Conservation (phyloP, 2,329 filamentous ascomycete genomes). For the Clonostachys byssicola region DNA sequence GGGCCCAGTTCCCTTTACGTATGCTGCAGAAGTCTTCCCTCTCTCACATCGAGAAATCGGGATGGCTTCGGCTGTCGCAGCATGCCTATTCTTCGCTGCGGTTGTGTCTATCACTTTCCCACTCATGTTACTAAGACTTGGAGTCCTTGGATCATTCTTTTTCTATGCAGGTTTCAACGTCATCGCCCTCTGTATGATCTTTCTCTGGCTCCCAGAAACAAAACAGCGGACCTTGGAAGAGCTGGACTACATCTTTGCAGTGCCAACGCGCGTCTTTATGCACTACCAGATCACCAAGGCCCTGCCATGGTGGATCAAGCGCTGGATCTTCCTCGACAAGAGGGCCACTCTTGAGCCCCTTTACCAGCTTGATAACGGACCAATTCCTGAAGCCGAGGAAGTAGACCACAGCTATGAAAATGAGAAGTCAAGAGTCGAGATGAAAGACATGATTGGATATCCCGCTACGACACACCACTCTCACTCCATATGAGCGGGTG, state of each 20-base stretch:
- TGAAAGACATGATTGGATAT: slow-evolving; percentile 28
- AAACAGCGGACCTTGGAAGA: slow-evolving; percentile 50
- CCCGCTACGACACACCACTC: slow-evolving; percentile 7
- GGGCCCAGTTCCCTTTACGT: slow-evolving; percentile 64
- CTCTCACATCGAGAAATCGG: slow-evolving; percentile 68
- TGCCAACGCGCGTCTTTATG: slow-evolving; percentile 53
- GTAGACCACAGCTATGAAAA: slow-evolving; percentile 25
- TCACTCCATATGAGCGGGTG: not conserved
- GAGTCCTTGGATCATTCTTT: slow-evolving; percentile 44
- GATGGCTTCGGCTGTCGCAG: slow-evolving; percentile 67
- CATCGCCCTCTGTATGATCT: slow-evolving; percentile 50
- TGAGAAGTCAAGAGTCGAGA: slow-evolving; percentile 30
- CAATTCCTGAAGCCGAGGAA: slow-evolving; percentile 6
- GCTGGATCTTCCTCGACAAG: slow-evolving; percentile 49
- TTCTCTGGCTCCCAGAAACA: slow-evolving; percentile 54
- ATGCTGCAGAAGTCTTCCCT: slow-evolving; percentile 67
- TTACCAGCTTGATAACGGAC: slow-evolving; percentile 30
- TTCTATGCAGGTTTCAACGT: slow-evolving; percentile 54
- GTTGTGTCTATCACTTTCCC: slow-evolving; percentile 63
- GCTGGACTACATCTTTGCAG: slow-evolving; percentile 57
- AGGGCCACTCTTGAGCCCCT: slow-evolving; percentile 31
- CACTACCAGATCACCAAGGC: slow-evolving; percentile 51
- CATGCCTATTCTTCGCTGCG: slow-evolving; percentile 56
- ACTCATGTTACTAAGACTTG: slow-evolving; percentile 40
- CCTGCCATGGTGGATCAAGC: slow-evolving; percentile 57